phyloP scores from a whole-genome alignment of 352 stramenopile species.

The Blastocystis sp. region DNA sequence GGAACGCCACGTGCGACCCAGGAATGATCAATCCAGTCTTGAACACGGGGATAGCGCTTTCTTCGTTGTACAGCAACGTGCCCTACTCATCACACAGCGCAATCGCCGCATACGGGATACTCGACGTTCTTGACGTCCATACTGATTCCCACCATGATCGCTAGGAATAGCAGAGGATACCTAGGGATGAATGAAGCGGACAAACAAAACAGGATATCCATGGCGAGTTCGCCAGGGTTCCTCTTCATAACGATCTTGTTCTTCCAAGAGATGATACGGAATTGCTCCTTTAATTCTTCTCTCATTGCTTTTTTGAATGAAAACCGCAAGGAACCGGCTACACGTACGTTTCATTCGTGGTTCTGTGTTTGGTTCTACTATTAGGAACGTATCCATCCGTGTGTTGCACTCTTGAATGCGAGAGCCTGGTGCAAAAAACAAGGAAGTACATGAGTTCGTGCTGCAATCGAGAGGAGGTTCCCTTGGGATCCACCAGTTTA shows the following conservation, averaged over 20 bases:
- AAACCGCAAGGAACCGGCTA: neutral
- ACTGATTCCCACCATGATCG: slow-evolving; percentile 50
- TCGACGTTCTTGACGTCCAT: slow-evolving; percentile 9
- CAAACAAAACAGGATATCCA: slow-evolving; percentile 34
- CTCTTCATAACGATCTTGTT: slow-evolving; percentile 65
- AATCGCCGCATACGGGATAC: neutral
- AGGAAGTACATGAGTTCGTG: slow-evolving; percentile 48
- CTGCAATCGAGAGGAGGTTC: slow-evolving; percentile 28
- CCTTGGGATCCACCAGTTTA: slow-evolving; percentile 46
- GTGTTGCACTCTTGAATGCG: neutral
- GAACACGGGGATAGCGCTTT: neutral
- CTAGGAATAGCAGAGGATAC: slow-evolving; percentile 29
- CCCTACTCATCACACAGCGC: neutral
- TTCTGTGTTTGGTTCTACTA: neutral
- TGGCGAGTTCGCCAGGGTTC: slow-evolving; percentile 30
- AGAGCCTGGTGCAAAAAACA: neutral
- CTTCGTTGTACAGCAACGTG: neutral
- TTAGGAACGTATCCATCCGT: neutral
- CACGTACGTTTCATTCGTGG: neutral
- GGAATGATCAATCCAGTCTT: neutral
- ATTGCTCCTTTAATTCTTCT: slow-evolving; percentile 8
- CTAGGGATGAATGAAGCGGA: neutral
- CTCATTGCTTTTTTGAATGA: neutral
- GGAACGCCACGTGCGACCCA: neutral
- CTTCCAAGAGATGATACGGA: slow-evolving; percentile 23